Base-by-base conservation (phyloP, 2,329 filamentous ascomycete species). In the Pseudocercospora fuligena region DNA sequence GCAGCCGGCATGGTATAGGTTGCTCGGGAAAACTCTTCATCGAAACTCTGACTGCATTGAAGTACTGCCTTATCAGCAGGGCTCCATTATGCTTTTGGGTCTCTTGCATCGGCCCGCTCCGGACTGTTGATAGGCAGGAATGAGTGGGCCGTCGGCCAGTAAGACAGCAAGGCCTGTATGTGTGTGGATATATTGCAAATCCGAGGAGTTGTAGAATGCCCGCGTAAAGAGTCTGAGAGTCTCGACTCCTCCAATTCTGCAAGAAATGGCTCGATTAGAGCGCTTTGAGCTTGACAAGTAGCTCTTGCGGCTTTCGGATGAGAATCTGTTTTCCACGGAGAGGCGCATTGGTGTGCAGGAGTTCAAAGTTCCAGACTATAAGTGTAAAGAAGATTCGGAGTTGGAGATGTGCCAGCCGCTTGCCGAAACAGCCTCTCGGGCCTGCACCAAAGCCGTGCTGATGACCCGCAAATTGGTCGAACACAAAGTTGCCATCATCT, bases 1-100 rank as follows among this genome's bases (percentile, higher is more conserved):
- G 62, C 62, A 14, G 54, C 43, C 21, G 62, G 62, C 56, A 60
- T 64, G 29, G 53, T 59, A 36, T 25, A 27, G 27, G 14, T 60
- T 60, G 25, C 33, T 36, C 51, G 51, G 47, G 51, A 56, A 33
- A 56, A 56, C 27, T 56, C 51, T 56, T 56, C 51, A 56, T 56
- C 51, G 51, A 29, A 54, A 29, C 51, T 29, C 51, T 56, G 51
- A 56, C 14, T 27, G 25, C 14, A 29, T n/a, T 51, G 8, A 54
- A 31, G 27, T 56, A 56, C 25, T n/a, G 23, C 27, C 51, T 56
- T 56, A 56, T 56, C 51, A 56, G 51, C 12, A 56, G 16, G 16
- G 51, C 51, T 56, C 25, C 51, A 56, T 56, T 19, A 56, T 56
- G 51, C 51, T 56, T 56, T 56, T 56, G 51, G 51, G 27, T 56